A percentile compares a stretch with the other conserved stretches of the same genome.
phyloP scores from a whole-genome alignment of 1,284 basidiomycete genomes.

The Pseudozyma thailandica region DNA sequence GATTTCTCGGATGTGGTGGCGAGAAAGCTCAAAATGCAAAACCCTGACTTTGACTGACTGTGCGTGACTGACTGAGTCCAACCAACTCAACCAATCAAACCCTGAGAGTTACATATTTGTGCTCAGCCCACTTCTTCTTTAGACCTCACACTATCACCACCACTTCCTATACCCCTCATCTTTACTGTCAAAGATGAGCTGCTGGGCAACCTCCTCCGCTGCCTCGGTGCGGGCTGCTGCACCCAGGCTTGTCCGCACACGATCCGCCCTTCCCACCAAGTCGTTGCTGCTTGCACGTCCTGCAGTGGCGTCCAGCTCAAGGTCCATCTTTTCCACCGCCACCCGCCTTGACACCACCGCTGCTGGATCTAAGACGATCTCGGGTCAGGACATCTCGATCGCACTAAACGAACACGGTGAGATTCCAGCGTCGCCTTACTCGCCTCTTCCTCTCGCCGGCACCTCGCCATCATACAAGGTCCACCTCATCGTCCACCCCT shows the following conservation, averaged over 20 bases:
- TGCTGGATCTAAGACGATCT: conserved; percentile 5
- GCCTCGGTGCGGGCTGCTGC: conserved; percentile 26
- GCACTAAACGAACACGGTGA: conserved; percentile 50
- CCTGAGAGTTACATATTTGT: neutral
- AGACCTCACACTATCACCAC: neutral
- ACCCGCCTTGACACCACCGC: conserved; percentile 4
- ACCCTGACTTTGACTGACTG: too few relatives aligned
- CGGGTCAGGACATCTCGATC: conserved; percentile 41
- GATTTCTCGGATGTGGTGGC: conserved; percentile 10
- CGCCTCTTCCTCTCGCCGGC: conserved; percentile 51
- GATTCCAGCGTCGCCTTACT: conserved; percentile 58
- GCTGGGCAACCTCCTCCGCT: conserved; percentile 27
- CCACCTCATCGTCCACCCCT: conserved; percentile 58
- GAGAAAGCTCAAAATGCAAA: neutral
- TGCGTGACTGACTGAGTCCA: neutral
- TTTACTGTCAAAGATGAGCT: conserved; percentile 15
- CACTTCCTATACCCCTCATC: neutral
- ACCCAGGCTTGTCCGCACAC: conserved; percentile 20
- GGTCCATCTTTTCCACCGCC: conserved; percentile 18
- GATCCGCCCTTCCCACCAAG: conserved; percentile 5
- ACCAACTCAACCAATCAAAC: neutral
- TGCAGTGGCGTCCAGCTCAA: conserved; percentile 1
- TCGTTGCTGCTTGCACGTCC: conserved; percentile 6
- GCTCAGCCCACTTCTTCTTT: neutral
- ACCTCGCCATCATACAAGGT: conserved; percentile 58